These are phyloP conservation scores for Rusavskia elegans DNA, from an alignment of 495 filamentous ascomycete species.

Conservation along the genomic window DNA sequence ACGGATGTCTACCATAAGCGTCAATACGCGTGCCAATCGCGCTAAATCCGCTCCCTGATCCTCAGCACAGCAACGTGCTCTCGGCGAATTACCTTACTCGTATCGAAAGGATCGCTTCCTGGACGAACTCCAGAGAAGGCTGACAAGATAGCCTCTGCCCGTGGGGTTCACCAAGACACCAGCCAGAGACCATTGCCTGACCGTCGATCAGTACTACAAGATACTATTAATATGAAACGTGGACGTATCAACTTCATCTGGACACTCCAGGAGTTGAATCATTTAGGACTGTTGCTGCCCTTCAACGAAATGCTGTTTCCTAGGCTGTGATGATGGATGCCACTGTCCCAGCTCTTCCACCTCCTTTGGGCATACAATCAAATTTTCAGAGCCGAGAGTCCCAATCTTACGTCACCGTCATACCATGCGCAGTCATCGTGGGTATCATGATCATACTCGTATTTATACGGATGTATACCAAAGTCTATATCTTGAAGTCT, in stretches of 20 bases:
- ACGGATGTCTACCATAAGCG: background rate
- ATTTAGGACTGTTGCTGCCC: background rate
- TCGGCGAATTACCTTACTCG: background rate
- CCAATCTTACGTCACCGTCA: background rate
- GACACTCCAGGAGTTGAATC: background rate
- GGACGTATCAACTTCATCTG: background rate
- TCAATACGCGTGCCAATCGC: background rate
- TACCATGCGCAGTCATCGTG: background rate
- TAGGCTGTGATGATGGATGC: background rate
- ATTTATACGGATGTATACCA: background rate
- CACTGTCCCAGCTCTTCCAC: background rate
- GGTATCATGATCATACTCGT: slow-evolving; percentile 1
- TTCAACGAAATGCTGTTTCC: background rate
- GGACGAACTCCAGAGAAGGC: background rate
- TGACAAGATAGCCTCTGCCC: background rate
- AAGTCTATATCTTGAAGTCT: background rate
- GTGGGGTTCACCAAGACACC: background rate
- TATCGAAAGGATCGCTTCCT: background rate
- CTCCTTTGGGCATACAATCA: background rate
- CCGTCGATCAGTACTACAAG: background rate
- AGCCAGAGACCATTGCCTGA: background rate
- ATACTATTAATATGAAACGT: background rate
- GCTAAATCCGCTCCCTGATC: background rate
- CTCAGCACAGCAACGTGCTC: background rate
- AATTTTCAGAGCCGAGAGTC: background rate